Percentiles rank a stretch among this genome's conserved stretches.
These are phyloP conservation scores for Colletotrichum shisoi DNA, from an alignment of 2,329 filamentous ascomycete genomes.

Conservation along the genomic window DNA sequence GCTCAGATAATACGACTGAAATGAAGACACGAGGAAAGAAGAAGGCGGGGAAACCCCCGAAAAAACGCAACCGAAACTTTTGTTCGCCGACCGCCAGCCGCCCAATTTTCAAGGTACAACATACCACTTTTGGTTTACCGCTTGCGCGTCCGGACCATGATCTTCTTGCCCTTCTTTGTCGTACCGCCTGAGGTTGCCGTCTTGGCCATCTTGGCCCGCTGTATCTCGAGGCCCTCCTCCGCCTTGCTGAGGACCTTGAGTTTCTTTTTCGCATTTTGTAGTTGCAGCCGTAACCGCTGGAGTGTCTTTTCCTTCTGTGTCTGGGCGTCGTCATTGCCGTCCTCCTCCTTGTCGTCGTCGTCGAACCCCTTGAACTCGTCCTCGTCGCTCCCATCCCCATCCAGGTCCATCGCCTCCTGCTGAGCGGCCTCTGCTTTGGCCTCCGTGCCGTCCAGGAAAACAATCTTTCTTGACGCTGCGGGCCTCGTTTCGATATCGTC, in stretches of 20 bases:
- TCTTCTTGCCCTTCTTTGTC: slow-evolving; percentile 68
- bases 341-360: slow-evolving; percentile 38
- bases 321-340: slow-evolving; percentile 46
- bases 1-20: slow-evolving; percentile 36
- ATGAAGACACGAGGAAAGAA: slow-evolving; percentile 31
- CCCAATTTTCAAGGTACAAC: background rate
- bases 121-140: slow-evolving; percentile 49
- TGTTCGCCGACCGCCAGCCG: slow-evolving; percentile 33
- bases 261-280: slow-evolving; percentile 62
- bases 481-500: slow-evolving; percentile 47
- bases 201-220: slow-evolving; percentile 71
- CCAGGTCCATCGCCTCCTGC: slow-evolving; percentile 45
- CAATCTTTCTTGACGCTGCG: slow-evolving; percentile 57
- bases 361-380: slow-evolving; percentile 42
- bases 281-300: slow-evolving; percentile 57
- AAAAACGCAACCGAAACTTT: slow-evolving; percentile 13
- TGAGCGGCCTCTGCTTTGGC: slow-evolving; percentile 48
- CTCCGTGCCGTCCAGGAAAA: slow-evolving; percentile 58
- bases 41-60: background rate
- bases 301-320: slow-evolving; percentile 54
- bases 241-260: slow-evolving; percentile 63
- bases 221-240: slow-evolving; percentile 65
- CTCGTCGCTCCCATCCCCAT: slow-evolving; percentile 44
- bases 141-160: slow-evolving; percentile 70
- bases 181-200: slow-evolving; percentile 66